Percentiles rank a stretch among this genome's conserved stretches.
Evolutionary conservation across 257 asterid species (phyloP).

Genomic region (Marsdenia floribunda): DNA sequence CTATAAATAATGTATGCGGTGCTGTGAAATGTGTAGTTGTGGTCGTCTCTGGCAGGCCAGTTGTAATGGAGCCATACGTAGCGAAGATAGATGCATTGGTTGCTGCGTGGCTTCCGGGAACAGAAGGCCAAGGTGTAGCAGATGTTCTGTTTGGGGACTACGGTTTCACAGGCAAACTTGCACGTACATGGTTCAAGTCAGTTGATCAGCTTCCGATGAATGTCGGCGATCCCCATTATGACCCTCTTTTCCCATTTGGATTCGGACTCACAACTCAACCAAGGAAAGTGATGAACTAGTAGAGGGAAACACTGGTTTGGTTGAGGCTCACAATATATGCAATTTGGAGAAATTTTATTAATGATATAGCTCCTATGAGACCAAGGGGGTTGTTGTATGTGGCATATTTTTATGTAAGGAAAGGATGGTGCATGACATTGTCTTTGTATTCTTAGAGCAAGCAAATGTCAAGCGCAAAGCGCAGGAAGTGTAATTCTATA

Average conservation of each 20-base stretch:
- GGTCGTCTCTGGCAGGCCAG: conserved; percentile 75
- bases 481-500: too few relatives aligned
- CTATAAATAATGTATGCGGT: conserved; percentile 53
- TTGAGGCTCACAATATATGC: too few relatives aligned
- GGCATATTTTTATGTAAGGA: too few relatives aligned
- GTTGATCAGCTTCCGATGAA: conserved; percentile 81
- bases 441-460: too few relatives aligned
- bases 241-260: conserved; percentile 70
- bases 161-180: conserved; percentile 76
- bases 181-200: conserved; percentile 73
- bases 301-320: neutral
- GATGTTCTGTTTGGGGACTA: conserved; percentile 62
- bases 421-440: too few relatives aligned
- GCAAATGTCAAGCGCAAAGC: too few relatives aligned
- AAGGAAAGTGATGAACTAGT: conserved; percentile 12
- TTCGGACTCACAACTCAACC: conserved; percentile 54
- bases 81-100: conserved; percentile 53
- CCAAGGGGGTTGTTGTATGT: too few relatives aligned
- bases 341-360: too few relatives aligned
- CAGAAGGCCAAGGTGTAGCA: conserved; percentile 74
- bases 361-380: too few relatives aligned
- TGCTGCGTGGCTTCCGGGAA: conserved; percentile 93
- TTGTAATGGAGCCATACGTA: conserved; percentile 58
- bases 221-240: conserved; percentile 66
- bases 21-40: conserved; percentile 57